Percentiles rank a stretch among this genome's conserved stretches.
Evolutionary conservation across 148 eudicot genomes (phyloP).

Genomic region (Silene conica): DNA sequence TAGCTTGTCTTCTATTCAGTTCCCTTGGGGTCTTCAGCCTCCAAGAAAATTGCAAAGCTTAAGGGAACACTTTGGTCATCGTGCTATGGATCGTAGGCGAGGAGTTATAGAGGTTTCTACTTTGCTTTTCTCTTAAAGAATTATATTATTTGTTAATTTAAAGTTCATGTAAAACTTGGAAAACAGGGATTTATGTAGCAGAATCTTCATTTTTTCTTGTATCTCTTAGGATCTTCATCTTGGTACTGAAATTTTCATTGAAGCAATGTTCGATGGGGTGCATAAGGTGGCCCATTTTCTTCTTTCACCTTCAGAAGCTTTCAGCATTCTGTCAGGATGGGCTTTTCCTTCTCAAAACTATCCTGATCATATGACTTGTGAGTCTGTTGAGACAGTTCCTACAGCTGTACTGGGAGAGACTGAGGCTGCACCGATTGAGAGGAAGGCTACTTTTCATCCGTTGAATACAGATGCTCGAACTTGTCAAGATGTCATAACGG

Average conservation of each 20-base stretch:
- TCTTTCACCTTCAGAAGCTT: conserved; percentile 63
- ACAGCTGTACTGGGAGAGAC: conserved; percentile 59
- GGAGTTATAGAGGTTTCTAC: conserved; percentile 83
- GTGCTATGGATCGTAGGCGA: conserved; percentile 88
- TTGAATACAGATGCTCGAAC: conserved; percentile 96
- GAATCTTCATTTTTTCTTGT: conserved; percentile 6
- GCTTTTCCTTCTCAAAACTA: conserved; percentile 30
- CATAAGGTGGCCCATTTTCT: conserved; percentile 71
- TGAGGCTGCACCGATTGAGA: conserved; percentile 62
- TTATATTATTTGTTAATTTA: neutral
- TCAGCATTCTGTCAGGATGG: conserved; percentile 47
- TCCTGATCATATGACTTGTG: conserved; percentile 19
- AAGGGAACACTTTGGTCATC: conserved; percentile 68
- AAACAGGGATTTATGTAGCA: neutral
- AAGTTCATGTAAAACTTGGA: neutral
- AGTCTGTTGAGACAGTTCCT: conserved; percentile 36
- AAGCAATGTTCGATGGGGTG: conserved; percentile 69
- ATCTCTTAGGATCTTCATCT: conserved; percentile 75
- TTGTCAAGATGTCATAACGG: conserved; percentile 94
- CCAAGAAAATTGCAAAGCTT: conserved; percentile 45
- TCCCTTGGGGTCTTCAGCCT: conserved; percentile 27
- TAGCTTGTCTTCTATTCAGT: conserved; percentile 23
- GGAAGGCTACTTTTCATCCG: conserved; percentile 44
- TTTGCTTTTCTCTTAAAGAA: neutral
- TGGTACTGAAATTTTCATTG: conserved; percentile 72